Percentiles rank a stretch among this genome's conserved stretches.
These are phyloP conservation scores for Penicillium carneum DNA, from an alignment of 2,329 filamentous ascomycete species.

Conservation along the genomic window DNA sequence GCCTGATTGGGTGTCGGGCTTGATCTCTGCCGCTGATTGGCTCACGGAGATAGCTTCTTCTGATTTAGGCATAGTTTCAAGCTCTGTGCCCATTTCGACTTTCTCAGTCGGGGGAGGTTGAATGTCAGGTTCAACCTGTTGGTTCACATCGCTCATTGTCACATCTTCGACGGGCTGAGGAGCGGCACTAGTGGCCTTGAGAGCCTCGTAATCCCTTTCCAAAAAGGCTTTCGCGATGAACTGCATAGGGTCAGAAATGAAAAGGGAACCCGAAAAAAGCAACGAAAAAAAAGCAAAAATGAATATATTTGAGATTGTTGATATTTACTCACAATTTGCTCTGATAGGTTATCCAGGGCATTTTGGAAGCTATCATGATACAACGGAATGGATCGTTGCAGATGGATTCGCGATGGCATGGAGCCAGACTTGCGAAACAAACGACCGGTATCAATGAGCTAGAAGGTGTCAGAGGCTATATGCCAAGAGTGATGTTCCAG, in stretches of 20 bases:
- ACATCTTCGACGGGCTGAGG: conserved; percentile 41
- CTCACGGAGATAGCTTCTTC: conserved; percentile 23
- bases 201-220: conserved; percentile 51
- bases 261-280: not conserved
- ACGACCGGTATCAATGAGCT: conserved; percentile 53
- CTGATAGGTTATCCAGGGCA: conserved; percentile 51
- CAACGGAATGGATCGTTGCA: conserved; percentile 49
- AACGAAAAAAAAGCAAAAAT: conserved; percentile 1
- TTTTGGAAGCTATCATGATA: conserved; percentile 51
- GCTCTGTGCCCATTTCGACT: conserved; percentile 24
- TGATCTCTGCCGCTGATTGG: conserved; percentile 24
- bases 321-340: conserved; percentile 50
- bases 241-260: conserved; percentile 34
- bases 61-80: conserved; percentile 29
- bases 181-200: conserved; percentile 44
- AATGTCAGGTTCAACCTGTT: conserved; percentile 26
- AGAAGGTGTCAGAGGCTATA: conserved; percentile 31
- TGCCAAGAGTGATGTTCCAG: conserved; percentile 16
- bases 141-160: conserved; percentile 39
- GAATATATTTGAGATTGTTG: not conserved
- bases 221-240: conserved; percentile 54
- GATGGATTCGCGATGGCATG: conserved; percentile 43
- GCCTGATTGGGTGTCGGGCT: conserved; percentile 17
- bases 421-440: conserved; percentile 51
- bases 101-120: conserved; percentile 30